Conservation (phyloP, 768 basidiomycete genomes). For the Podaxis sp. region DNA sequence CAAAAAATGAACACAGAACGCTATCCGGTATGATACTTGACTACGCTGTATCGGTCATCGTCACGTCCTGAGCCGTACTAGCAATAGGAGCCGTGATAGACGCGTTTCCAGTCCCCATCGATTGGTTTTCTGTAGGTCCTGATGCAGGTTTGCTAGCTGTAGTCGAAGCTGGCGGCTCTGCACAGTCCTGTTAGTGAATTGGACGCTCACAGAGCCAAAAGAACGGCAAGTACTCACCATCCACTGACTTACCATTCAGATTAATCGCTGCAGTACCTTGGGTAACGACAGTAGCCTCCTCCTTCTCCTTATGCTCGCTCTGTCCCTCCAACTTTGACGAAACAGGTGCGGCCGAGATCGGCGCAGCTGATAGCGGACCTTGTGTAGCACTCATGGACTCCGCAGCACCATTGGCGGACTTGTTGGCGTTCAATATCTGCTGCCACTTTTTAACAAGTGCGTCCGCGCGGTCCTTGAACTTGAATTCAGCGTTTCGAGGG, state of each 20-base stretch:
- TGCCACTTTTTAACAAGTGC: conserved; percentile 73
- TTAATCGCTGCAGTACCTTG: conserved; percentile 29
- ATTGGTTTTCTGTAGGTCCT: neutral
- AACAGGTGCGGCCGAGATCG: conserved; percentile 10
- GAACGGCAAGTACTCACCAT: conserved; percentile 1
- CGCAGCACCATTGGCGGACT: conserved; percentile 21
- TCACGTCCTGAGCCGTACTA: neutral
- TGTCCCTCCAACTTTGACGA: conserved; percentile 5
- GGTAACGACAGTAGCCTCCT: conserved; percentile 23
- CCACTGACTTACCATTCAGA: conserved; percentile 31
- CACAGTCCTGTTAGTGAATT: neutral
- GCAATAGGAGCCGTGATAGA: neutral
- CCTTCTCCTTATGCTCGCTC: neutral
- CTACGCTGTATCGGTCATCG: conserved; percentile 3
- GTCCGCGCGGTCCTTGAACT: conserved; percentile 69
- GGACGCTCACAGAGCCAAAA: neutral
- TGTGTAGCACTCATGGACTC: neutral
- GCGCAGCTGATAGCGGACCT: conserved; percentile 7
- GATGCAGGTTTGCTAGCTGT: neutral
- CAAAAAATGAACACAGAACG: neutral
- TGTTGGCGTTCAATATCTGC: conserved; percentile 43
- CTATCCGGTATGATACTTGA: neutral
- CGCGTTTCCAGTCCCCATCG: neutral
- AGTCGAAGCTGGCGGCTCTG: neutral
- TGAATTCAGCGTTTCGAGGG: conserved; percentile 60